These are phyloP conservation scores for Kurtzmaniella quercitrusa DNA, from an alignment of 1,139 yeast species.

Conservation along the genomic window DNA sequence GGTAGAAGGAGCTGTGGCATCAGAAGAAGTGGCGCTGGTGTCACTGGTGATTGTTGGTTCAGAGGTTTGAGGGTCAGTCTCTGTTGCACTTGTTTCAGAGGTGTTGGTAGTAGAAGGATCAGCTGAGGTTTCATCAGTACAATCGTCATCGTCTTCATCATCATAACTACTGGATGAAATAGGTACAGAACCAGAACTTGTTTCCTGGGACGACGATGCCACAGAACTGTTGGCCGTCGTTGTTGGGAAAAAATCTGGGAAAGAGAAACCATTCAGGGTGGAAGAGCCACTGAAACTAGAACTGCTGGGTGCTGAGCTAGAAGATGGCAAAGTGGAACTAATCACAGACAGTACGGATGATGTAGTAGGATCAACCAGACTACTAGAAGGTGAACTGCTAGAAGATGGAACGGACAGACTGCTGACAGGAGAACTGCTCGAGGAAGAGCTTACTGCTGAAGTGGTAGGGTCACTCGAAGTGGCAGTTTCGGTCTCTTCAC, in stretches of 20 bases:
- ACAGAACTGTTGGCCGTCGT: constrained; percentile 1
- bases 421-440: constrained; percentile 5
- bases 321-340: constrained; percentile 8
- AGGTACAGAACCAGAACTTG: constrained; percentile 5
- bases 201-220: constrained; percentile 1
- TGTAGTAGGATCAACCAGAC: background rate
- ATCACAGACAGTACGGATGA: constrained; percentile 3
- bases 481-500: constrained; percentile 7
- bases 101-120: background rate
- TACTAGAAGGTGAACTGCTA: constrained; percentile 2
- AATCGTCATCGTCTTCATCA: background rate
- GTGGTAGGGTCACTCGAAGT: constrained; percentile 8
- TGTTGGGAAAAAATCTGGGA: background rate
- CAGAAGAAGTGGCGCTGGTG: background rate
- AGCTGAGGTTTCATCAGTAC: background rate
- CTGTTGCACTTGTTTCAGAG: too few relatives aligned
- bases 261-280: background rate
- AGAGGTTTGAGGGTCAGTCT: background rate
- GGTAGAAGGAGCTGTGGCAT: constrained; percentile 3
- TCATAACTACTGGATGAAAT: background rate
- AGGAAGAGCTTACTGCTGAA: constrained; percentile 2
- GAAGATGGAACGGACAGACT: background rate
- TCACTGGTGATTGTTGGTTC: background rate
- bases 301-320: background rate
- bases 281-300: background rate